Evolutionary conservation across 2,329 filamentous ascomycete species (phyloP).

Genomic region (Aspergillus eucalypticola): DNA sequence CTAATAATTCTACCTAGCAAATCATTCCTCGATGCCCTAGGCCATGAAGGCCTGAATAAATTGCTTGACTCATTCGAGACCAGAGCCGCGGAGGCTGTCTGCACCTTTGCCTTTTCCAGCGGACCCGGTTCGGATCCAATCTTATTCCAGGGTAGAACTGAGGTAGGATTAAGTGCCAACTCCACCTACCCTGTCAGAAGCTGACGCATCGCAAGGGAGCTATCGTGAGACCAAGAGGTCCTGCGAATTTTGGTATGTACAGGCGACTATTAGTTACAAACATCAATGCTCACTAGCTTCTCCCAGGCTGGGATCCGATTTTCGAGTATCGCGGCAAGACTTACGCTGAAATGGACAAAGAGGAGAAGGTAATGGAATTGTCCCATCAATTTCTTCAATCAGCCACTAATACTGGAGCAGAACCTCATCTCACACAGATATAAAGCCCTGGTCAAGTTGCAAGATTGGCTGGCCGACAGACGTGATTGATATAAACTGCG

Average conservation of each 20-base stretch:
- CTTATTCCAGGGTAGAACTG: conserved; percentile 87
- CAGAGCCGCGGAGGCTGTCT: conserved; percentile 89
- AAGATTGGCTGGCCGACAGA: conserved; percentile 68
- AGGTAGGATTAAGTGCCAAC: conserved; percentile 52
- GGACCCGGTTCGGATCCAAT: conserved; percentile 82
- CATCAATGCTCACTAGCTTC: background rate
- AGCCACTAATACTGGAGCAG: conserved; percentile 36
- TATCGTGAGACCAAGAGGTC: conserved; percentile 82
- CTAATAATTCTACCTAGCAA: conserved; percentile 61
- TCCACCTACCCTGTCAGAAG: conserved; percentile 1
- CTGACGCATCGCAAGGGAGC: conserved; percentile 57
- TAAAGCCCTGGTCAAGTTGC: conserved; percentile 83
- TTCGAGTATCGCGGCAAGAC: conserved; percentile 94
- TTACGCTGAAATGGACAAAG: conserved; percentile 91
- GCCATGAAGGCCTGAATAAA: conserved; percentile 84
- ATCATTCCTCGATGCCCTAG: conserved; percentile 84
- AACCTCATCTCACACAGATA: conserved; percentile 91
- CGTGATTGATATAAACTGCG: conserved; percentile 19
- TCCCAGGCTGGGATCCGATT: conserved; percentile 86
- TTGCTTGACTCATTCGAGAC: conserved; percentile 85
- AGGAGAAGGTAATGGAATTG: conserved; percentile 69
- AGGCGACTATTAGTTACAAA: background rate
- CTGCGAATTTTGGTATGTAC: conserved; percentile 73
- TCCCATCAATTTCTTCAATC: background rate
- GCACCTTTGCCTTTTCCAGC: conserved; percentile 89